Conservation (phyloP, 1,284 basidiomycete species). For the Irpex rosettiformis region DNA sequence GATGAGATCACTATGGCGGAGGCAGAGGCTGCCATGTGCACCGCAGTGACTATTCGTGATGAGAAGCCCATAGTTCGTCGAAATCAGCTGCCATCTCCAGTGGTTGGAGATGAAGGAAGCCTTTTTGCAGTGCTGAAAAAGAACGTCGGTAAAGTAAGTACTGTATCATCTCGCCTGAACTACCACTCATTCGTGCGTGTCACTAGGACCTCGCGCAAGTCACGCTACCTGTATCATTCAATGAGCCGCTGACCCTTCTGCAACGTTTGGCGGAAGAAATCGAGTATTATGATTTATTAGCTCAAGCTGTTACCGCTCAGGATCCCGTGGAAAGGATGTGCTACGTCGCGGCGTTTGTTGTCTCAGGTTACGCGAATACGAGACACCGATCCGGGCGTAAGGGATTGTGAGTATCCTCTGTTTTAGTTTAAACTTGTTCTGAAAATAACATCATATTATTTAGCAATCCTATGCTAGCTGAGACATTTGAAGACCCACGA, state of each 20-base stretch:
- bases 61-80: conserved; percentile 44
- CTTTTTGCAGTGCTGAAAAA: conserved; percentile 87
- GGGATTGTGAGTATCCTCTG: conserved; percentile 67
- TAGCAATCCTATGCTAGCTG: conserved; percentile 85
- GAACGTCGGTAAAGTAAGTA: conserved; percentile 82
- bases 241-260: conserved; percentile 82
- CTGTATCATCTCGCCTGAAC: not conserved
- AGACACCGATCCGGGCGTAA: conserved; percentile 78
- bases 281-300: conserved; percentile 73
- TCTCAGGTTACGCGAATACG: conserved; percentile 82
- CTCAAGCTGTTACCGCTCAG: conserved; percentile 58
- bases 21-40: conserved; percentile 9
- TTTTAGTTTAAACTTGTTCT: not conserved
- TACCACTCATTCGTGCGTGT: not conserved
- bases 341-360: conserved; percentile 79
- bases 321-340: conserved; percentile 73
- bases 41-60: conserved; percentile 7
- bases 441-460: conserved; percentile 5
- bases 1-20: conserved; percentile 13
- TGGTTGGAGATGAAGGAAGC: conserved; percentile 83
- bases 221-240: conserved; percentile 83
- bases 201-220: conserved; percentile 81
- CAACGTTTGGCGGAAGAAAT: conserved; percentile 82
- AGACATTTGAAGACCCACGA: conserved; percentile 83
- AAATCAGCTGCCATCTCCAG: conserved; percentile 60